Evolutionary conservation across 2,329 filamentous ascomycete genomes (phyloP).

Genomic region (Colletotrichum australisinense): DNA sequence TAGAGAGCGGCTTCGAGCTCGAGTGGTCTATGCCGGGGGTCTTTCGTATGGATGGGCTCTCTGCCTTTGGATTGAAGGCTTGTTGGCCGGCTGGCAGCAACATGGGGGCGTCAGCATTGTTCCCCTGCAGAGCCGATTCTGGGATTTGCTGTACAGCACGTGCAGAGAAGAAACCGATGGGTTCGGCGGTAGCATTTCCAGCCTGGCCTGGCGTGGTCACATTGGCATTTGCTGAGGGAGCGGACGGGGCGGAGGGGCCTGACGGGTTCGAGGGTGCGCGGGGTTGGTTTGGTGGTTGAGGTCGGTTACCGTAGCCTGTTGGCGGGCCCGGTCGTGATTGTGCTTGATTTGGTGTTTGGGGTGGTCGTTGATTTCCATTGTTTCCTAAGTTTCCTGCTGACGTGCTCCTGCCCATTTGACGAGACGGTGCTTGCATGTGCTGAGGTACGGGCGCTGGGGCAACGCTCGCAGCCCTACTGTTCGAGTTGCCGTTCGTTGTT

Average conservation of each 20-base stretch:
- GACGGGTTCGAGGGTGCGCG: conserved; percentile 33
- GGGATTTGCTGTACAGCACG: conserved; percentile 69
- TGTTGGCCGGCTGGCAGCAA: conserved; percentile 55
- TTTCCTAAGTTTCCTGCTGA: conserved; percentile 45
- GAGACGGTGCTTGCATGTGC: conserved; percentile 52
- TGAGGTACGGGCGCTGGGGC: conserved; percentile 38
- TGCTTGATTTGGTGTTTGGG: conserved; percentile 50
- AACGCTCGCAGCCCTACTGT: conserved; percentile 39
- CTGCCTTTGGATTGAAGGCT: conserved; percentile 78
- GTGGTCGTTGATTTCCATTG: conserved; percentile 39
- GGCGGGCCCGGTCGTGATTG: conserved; percentile 39
- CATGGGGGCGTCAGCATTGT: conserved; percentile 52
- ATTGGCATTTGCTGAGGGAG: conserved; percentile 15
- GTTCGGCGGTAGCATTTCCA: conserved; percentile 47
- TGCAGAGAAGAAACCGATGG: conserved; percentile 77
- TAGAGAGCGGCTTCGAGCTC: conserved; percentile 78
- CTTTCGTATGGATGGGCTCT: conserved; percentile 88
- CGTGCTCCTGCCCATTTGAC: conserved; percentile 44
- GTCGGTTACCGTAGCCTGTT: conserved; percentile 38
- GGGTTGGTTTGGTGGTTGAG: conserved; percentile 38
- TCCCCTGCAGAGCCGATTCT: conserved; percentile 53
- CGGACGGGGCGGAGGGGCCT: conserved; percentile 33
- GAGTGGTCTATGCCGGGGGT: conserved; percentile 89
- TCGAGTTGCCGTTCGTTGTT: conserved; percentile 44
- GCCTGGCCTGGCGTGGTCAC: conserved; percentile 39